Conservation (phyloP, 2,329 filamentous ascomycete genomes). For the Dichotomopilus funicola region DNA sequence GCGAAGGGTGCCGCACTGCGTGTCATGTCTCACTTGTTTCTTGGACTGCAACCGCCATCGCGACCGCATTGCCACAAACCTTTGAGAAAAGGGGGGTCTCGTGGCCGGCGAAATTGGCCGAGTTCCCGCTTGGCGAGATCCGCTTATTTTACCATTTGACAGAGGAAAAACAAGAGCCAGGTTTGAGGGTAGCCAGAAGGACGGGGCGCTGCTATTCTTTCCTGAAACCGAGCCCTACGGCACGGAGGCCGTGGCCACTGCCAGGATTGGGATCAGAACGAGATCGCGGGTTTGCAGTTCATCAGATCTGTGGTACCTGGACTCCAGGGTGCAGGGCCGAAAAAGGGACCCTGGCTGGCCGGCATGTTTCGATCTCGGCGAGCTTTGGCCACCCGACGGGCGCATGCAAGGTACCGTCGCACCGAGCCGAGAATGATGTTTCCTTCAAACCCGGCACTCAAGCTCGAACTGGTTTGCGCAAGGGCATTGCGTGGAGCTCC, state of each 20-base stretch:
- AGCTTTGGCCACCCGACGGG: constrained; percentile 10
- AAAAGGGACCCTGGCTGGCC: constrained; percentile 7
- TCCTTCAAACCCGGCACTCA: constrained; percentile 5
- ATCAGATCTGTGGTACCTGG: background rate
- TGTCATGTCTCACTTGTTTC: constrained; percentile 42
- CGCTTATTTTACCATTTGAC: constrained; percentile 11
- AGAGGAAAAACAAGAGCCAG: background rate
- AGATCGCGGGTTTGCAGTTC: background rate
- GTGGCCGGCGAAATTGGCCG: constrained; percentile 36
- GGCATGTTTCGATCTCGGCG: constrained; percentile 19
- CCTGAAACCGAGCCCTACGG: constrained; percentile 24
- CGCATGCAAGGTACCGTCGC: constrained; percentile 11
- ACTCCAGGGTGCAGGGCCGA: background rate
- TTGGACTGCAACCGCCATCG: constrained; percentile 30
- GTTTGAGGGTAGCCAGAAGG: constrained; percentile 1
- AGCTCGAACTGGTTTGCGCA: constrained; percentile 6
- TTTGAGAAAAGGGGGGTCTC: constrained; percentile 33
- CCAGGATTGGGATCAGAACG: background rate
- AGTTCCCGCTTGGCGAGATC: background rate
- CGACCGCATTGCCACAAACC: constrained; percentile 36
- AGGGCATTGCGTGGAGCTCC: background rate
- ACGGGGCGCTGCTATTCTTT: constrained; percentile 24
- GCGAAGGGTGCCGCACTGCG: constrained; percentile 36
- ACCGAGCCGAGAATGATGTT: constrained; percentile 3
- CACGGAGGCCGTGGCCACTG: constrained; percentile 7